Percentiles rank a stretch among this genome's conserved stretches.
Evolutionary conservation across 1,284 basidiomycete genomes (phyloP).

Genomic region (Paramarasmius palmivorus): DNA sequence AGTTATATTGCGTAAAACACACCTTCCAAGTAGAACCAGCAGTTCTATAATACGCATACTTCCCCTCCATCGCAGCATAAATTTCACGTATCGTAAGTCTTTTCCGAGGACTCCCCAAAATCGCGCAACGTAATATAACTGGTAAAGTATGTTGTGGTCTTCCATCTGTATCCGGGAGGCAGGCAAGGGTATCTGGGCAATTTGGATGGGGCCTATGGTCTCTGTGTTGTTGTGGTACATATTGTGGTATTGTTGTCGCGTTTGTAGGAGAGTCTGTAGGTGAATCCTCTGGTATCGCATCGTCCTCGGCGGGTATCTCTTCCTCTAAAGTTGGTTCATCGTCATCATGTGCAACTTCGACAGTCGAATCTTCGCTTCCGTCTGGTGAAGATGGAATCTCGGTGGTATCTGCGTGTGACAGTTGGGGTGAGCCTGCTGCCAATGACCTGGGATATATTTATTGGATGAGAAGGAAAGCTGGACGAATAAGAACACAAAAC

Average conservation of each 20-base stretch:
- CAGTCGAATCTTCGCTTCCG: background rate
- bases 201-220: constrained; percentile 66
- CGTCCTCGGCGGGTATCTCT: background rate
- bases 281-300: constrained; percentile 16
- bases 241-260: constrained; percentile 11
- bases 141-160: constrained; percentile 80
- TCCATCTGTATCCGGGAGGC: constrained; percentile 73
- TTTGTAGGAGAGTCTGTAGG: constrained; percentile 6
- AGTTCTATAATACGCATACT: constrained; percentile 76
- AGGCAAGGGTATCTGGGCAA: constrained; percentile 73
- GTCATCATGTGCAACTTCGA: background rate
- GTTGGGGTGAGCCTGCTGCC: constrained; percentile 21
- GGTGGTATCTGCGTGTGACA: constrained; percentile 19
- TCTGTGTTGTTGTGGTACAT: constrained; percentile 24
- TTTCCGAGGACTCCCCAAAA: constrained; percentile 70
- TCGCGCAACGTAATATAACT: constrained; percentile 78
- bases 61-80: constrained; percentile 79
- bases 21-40: constrained; percentile 84
- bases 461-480: background rate
- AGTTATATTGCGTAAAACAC: constrained; percentile 18
- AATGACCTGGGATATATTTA: constrained; percentile 20
- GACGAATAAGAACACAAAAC: background rate
- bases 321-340: background rate
- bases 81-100: constrained; percentile 81
- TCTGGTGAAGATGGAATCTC: constrained; percentile 26